Evolutionary conservation across 495 filamentous ascomycete genomes (phyloP).

Genomic region (Aspergillus diversus): DNA sequence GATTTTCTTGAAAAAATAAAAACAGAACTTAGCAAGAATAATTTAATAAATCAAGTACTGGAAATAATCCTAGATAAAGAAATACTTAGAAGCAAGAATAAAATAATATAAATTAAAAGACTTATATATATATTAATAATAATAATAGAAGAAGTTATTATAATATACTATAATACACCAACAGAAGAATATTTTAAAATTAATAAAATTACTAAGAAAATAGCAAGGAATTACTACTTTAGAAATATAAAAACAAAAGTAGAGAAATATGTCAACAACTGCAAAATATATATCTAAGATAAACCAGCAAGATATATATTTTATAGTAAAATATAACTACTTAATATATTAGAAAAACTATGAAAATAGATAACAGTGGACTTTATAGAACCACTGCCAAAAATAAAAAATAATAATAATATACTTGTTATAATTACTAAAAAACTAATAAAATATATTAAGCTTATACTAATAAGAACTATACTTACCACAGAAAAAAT

Average conservation of each 20-base stretch:
- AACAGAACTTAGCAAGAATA: neutral
- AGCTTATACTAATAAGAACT: no score
- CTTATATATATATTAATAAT: neutral
- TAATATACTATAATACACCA: neutral
- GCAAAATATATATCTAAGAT: neutral
- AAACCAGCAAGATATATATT: neutral
- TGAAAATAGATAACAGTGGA: no score
- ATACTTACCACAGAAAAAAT: no score
- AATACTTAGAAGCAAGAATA: neutral
- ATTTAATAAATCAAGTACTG: neutral
- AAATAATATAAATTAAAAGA: neutral
- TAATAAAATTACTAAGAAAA: neutral
- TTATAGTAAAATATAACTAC: neutral
- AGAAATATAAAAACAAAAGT: neutral
- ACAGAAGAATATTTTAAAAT: neutral
- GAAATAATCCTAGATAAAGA: neutral
- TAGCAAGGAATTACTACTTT: neutral
- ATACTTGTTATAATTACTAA: neutral
- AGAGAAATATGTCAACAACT: neutral
- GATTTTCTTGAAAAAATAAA: neutral
- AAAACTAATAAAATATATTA: conserved; percentile 33
- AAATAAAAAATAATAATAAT: neutral
- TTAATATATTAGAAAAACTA: no score
- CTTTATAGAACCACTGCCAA: no score
- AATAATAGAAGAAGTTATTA: neutral